These are phyloP conservation scores for Lipomyces sp. DNA, from an alignment of 805 yeast species.

Conservation along the genomic window DNA sequence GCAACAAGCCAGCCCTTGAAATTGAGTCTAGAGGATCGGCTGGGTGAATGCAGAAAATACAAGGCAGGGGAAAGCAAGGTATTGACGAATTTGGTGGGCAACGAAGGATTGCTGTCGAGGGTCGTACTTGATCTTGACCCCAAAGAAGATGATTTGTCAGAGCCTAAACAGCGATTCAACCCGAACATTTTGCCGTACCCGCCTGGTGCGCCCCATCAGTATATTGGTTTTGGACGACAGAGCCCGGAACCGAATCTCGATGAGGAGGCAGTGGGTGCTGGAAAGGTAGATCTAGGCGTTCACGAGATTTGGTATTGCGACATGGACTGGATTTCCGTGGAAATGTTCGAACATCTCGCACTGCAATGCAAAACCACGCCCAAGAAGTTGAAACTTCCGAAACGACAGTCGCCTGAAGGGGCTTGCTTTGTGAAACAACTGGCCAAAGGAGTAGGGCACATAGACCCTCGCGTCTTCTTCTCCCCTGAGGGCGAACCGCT, in stretches of 20 bases:
- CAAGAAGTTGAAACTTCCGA: constrained; percentile 2
- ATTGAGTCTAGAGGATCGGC: no score
- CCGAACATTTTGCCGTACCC: constrained; percentile 22
- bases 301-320: constrained; percentile 21
- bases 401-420: constrained; percentile 4
- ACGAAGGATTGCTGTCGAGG: no score
- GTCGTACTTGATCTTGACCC: no score
- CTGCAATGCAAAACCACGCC: constrained; percentile 13
- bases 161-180: constrained; percentile 1
- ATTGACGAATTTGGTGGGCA: no score
- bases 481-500: constrained; percentile 26
- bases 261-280: not conserved
- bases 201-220: constrained; percentile 14
- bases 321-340: constrained; percentile 16
- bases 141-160: no score
- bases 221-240: constrained; percentile 19
- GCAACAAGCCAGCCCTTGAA: no score
- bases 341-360: not conserved
- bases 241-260: not conserved
- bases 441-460: constrained; percentile 5
- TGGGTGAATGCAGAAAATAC: no score
- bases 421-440: not conserved
- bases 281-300: not conserved
- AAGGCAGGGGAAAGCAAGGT: no score
- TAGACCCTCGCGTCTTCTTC: constrained; percentile 23